Conservation (phyloP, 73 alveolate genomes). For the Paraurostyla sp. region DNA sequence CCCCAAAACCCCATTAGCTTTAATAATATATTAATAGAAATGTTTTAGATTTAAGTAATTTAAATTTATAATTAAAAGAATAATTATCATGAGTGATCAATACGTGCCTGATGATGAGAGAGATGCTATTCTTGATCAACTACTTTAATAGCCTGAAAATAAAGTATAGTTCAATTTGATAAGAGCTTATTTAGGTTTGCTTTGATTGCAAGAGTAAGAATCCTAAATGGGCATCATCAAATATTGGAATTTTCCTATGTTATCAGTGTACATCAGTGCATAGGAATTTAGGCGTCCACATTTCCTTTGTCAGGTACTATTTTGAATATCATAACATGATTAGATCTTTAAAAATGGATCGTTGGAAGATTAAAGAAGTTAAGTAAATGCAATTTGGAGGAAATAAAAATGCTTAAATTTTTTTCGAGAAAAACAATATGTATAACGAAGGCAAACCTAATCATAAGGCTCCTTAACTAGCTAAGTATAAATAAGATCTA, state of each 20-base stretch:
- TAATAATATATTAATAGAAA: neutral
- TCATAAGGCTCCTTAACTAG: constrained; percentile 71
- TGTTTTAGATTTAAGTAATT: neutral
- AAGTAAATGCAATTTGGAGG: constrained; percentile 89
- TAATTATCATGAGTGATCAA: neutral
- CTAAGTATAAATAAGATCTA: constrained; percentile 86
- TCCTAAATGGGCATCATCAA: constrained; percentile 94
- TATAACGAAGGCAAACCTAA: constrained; percentile 77
- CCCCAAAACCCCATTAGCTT: constrained; percentile 35
- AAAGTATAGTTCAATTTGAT: constrained; percentile 19
- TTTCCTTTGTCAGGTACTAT: constrained; percentile 82
- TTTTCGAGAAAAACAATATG: constrained; percentile 85
- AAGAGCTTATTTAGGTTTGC: too few species aligned
- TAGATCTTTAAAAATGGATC: constrained; percentile 86
- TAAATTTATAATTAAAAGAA: neutral
- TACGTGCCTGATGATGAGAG: constrained; percentile 63
- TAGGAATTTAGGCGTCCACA: constrained; percentile 91
- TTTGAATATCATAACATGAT: neutral
- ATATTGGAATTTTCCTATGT: constrained; percentile 93
- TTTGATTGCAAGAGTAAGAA: constrained; percentile 92
- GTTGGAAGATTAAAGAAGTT: constrained; percentile 88
- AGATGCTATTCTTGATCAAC: constrained; percentile 30
- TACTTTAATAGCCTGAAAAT: constrained; percentile 61
- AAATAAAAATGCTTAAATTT: constrained; percentile 80
- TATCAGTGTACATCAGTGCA: constrained; percentile 92